A percentile compares a stretch with the other conserved stretches of the same genome.
These are phyloP conservation scores for Seiridium unicorne DNA, from an alignment of 2,329 filamentous ascomycete species.

Conservation along the genomic window DNA sequence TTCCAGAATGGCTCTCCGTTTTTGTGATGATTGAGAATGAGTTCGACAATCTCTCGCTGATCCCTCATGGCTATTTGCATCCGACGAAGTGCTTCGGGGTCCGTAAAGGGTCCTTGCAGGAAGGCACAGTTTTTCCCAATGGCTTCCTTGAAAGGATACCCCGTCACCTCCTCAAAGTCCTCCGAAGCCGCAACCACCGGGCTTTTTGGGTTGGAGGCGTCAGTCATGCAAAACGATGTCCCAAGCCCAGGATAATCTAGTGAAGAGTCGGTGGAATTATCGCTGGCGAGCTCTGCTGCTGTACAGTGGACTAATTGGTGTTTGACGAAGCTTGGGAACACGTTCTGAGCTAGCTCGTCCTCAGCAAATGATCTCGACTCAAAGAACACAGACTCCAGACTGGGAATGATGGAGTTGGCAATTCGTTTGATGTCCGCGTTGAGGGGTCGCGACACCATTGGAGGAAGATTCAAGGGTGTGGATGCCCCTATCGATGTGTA, in stretches of 20 bases:
- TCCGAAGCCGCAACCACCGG: conserved; percentile 49
- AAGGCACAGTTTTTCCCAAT: conserved; percentile 49
- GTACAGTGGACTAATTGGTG: conserved; percentile 48
- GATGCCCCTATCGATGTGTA: conserved; percentile 34
- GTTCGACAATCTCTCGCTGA: conserved; percentile 38
- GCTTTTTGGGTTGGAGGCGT: conserved; percentile 48
- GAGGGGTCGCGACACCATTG: conserved; percentile 36
- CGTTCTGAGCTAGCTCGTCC: conserved; percentile 38
- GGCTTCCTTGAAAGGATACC: conserved; percentile 44
- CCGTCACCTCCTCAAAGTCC: conserved; percentile 50
- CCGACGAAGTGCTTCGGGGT: conserved; percentile 36
- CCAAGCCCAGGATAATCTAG: conserved; percentile 51
- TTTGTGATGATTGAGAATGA: conserved; percentile 50
- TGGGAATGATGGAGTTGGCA: conserved; percentile 41
- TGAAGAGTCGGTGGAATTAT: conserved; percentile 23
- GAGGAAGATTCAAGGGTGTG: conserved; percentile 40
- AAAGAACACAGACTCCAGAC: conserved; percentile 41
- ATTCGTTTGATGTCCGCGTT: conserved; percentile 46
- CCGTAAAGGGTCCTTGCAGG: conserved; percentile 46
- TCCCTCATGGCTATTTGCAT: conserved; percentile 24
- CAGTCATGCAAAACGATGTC: conserved; percentile 57
- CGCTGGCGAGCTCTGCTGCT: conserved; percentile 31
- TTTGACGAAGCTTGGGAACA: conserved; percentile 53
- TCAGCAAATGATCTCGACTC: conserved; percentile 43
- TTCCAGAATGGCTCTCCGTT: conserved; percentile 57